These are phyloP conservation scores for Viola pubescens DNA, from an alignment of 441 rosid genomes.

Conservation along the genomic window DNA sequence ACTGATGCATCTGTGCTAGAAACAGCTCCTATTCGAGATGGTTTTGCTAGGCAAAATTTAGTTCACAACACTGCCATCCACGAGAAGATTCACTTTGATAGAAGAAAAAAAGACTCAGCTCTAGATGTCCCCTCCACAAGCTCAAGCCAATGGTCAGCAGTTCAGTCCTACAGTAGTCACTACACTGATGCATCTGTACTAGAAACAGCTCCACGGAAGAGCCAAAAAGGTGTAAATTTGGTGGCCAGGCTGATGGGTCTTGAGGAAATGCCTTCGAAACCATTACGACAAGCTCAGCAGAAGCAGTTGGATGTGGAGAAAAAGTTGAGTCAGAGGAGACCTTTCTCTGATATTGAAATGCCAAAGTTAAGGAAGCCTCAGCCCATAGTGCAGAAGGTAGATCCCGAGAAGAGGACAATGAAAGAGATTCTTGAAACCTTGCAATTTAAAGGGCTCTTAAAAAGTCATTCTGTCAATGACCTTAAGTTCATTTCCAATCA, in stretches of 20 bases:
- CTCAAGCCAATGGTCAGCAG: slow-evolving; percentile 51
- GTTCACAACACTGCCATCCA: slow-evolving; percentile 23
- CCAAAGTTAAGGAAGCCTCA: slow-evolving; percentile 32
- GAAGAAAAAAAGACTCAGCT: slow-evolving; percentile 29
- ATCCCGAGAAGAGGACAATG: slow-evolving; percentile 26
- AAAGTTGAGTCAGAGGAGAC: slow-evolving; percentile 20
- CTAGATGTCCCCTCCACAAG: slow-evolving; percentile 56
- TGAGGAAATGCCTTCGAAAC: slow-evolving; percentile 47
- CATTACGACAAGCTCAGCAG: slow-evolving; percentile 17
- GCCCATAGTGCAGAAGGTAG: slow-evolving; percentile 19
- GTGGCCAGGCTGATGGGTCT: slow-evolving; percentile 94
- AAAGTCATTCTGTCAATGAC: slow-evolving; percentile 28
- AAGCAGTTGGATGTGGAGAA: slow-evolving; percentile 23
- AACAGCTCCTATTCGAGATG: slow-evolving; percentile 37
- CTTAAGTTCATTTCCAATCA: slow-evolving; percentile 22
- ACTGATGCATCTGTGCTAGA: slow-evolving; percentile 20
- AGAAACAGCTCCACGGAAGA: slow-evolving; percentile 22
- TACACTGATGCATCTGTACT: slow-evolving; percentile 27
- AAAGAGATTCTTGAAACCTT: slow-evolving; percentile 42
- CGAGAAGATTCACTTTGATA: slow-evolving; percentile 21
- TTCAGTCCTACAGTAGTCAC: slow-evolving; percentile 21
- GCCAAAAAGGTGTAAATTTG: slow-evolving; percentile 44
- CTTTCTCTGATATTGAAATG: slow-evolving; percentile 28
- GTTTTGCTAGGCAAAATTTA: slow-evolving; percentile 58
- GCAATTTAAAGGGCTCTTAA: slow-evolving; percentile 40